Percentiles rank a stretch among this genome's conserved stretches.
These are phyloP conservation scores for Wickerhamomyces kurtzmanii DNA, from an alignment of 805 yeast species.

Conservation along the genomic window DNA sequence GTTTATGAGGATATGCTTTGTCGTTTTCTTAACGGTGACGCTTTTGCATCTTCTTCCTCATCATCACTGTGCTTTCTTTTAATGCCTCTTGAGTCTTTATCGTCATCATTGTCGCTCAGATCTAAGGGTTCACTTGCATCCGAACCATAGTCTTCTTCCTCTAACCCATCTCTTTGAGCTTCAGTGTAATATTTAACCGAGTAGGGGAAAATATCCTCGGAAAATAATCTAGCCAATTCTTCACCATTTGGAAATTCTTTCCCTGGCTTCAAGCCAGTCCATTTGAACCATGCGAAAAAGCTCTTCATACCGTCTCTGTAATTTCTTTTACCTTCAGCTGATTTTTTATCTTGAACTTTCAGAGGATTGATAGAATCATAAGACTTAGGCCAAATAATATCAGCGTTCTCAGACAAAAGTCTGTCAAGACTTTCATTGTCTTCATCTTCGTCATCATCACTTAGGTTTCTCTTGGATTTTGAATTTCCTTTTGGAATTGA, in stretches of 20 bases:
- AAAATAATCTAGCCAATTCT: conserved; percentile 59
- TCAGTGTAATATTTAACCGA: conserved; percentile 77
- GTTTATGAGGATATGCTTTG: no score
- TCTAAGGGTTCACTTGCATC: conserved; percentile 47
- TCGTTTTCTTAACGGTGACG: no score
- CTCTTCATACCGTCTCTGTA: conserved; percentile 71
- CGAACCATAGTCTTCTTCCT: conserved; percentile 44
- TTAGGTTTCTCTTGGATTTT: conserved; percentile 7
- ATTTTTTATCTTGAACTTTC: conserved; percentile 31
- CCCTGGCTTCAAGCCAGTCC: conserved; percentile 75
- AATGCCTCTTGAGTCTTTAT: conserved; percentile 2
- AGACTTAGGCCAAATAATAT: conserved; percentile 61
- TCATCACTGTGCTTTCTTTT: no score
- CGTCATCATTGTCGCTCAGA: conserved; percentile 16
- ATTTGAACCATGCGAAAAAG: conserved; percentile 79
- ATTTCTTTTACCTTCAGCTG: conserved; percentile 46
- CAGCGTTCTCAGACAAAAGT: conserved; percentile 42
- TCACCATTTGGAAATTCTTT: conserved; percentile 75
- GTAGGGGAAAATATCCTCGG: conserved; percentile 77
- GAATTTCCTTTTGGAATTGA: conserved; percentile 10
- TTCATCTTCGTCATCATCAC: conserved; percentile 24
- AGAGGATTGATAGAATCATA: conserved; percentile 47
- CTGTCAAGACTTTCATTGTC: conserved; percentile 44
- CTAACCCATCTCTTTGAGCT: conserved; percentile 53
- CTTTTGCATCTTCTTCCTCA: no score